phyloP scores from a whole-genome alignment of 1,139 yeast genomes.

The Maudiozyma humilis region DNA sequence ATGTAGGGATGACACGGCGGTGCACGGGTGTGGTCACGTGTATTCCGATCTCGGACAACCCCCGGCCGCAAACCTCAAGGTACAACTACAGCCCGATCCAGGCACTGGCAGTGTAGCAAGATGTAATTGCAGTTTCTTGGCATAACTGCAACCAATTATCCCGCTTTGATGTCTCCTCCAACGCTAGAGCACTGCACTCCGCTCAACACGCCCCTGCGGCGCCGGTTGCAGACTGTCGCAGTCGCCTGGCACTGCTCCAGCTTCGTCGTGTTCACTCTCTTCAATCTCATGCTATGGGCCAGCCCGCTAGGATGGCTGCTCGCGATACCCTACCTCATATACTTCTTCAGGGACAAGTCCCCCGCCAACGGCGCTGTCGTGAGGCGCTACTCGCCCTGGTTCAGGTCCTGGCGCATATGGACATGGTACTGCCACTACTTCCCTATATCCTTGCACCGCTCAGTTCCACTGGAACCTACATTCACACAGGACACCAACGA shows the following conservation, averaged over 20 bases:
- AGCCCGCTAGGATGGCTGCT: slow-evolving; percentile 68
- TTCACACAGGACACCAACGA: slow-evolving; percentile 32
- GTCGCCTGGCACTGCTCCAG: slow-evolving; percentile 72
- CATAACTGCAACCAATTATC: too few species aligned
- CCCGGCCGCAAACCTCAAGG: too few species aligned
- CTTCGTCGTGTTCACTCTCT: slow-evolving; percentile 50
- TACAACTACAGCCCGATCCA: too few species aligned
- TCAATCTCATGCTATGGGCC: slow-evolving; percentile 51
- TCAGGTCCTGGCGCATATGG: slow-evolving; percentile 60
- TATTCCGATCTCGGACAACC: too few species aligned
- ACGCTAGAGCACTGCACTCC: slow-evolving; percentile 21
- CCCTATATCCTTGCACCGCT: slow-evolving; percentile 69
- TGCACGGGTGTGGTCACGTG: neutral
- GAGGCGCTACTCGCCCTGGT: slow-evolving; percentile 47
- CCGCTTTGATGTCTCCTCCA: too few species aligned
- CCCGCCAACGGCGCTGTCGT: slow-evolving; percentile 67
- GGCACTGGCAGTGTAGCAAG: too few species aligned
- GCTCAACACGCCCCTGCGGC: slow-evolving; percentile 40
- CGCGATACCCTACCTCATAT: slow-evolving; percentile 47
- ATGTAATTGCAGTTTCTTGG: too few species aligned
- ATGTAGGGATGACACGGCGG: neutral
- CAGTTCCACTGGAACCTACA: slow-evolving; percentile 68
- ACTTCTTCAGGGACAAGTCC: slow-evolving; percentile 51
- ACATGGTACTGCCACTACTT: slow-evolving; percentile 67
- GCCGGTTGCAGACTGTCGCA: slow-evolving; percentile 62